Conservation (phyloP, 73 alveolate genomes). For the Tetrahymena thermophila region DNA sequence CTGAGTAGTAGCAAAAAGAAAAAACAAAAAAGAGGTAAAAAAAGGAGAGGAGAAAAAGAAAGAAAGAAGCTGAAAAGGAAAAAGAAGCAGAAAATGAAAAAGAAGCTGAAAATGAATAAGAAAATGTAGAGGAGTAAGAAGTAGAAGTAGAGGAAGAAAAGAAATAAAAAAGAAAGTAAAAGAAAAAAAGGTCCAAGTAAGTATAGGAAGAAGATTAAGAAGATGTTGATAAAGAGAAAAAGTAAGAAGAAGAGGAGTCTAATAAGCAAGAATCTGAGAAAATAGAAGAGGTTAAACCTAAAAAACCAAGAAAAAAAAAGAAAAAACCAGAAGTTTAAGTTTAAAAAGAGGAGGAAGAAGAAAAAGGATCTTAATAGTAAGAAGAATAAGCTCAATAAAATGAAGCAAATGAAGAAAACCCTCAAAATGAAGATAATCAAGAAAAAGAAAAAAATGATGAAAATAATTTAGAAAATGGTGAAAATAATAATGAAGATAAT, state of each 20-base stretch:
- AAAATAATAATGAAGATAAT: neutral
- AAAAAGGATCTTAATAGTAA: neutral
- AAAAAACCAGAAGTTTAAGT: neutral
- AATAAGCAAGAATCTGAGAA: neutral
- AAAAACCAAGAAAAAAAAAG: slow-evolving; percentile 5
- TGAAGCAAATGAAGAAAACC: neutral
- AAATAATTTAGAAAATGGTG: neutral
- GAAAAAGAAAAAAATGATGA: neutral
- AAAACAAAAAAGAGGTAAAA: neutral
- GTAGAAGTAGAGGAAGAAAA: neutral
- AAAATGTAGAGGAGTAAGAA: neutral
- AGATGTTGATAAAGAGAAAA: neutral
- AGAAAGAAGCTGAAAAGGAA: neutral
- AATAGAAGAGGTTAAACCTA: neutral
- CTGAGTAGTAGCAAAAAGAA: neutral
- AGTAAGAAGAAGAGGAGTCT: neutral
- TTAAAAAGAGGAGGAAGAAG: neutral
- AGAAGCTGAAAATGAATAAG: slow-evolving; percentile 8
- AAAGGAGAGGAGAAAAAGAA: neutral
- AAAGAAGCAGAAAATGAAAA: neutral
- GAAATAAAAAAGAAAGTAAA: slow-evolving; percentile 6
- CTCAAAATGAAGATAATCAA: neutral
- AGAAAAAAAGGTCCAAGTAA: neutral
- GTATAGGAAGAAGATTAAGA: slow-evolving; percentile 9
- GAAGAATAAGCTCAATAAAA: slow-evolving; percentile 7